These are phyloP conservation scores for Russula vinacea DNA, from an alignment of 768 basidiomycete genomes.

Conservation along the genomic window DNA sequence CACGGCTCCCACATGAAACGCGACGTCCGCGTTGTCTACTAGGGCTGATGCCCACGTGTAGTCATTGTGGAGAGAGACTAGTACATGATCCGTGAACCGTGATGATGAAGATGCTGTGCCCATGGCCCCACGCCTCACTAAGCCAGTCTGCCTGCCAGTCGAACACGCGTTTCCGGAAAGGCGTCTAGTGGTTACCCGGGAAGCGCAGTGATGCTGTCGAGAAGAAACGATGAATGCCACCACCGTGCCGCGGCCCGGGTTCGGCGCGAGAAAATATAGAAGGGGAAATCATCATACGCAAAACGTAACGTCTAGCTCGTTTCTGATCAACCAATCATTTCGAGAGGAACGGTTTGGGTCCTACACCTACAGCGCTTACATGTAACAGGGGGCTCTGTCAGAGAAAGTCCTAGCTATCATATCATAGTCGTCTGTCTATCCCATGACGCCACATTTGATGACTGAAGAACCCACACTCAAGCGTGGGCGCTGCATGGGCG, in stretches of 20 bases:
- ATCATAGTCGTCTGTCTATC: too few relatives aligned
- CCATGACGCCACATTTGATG: background rate
- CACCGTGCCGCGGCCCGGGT: conserved; percentile 9
- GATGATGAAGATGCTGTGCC: background rate
- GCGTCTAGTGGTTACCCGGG: background rate
- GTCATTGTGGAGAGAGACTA: background rate
- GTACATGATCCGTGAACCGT: background rate
- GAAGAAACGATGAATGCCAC: background rate
- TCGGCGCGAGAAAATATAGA: background rate
- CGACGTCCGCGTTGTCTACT: conserved; percentile 7
- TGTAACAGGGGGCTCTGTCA: too few relatives aligned
- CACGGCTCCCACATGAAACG: background rate
- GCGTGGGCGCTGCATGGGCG: too few relatives aligned
- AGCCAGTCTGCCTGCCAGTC: background rate
- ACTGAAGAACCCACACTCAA: too few relatives aligned
- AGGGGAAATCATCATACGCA: background rate
- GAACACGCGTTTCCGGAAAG: background rate
- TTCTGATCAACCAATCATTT: background rate
- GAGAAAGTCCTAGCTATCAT: too few relatives aligned
- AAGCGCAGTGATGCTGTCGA: too few relatives aligned
- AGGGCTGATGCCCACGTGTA: conserved; percentile 1
- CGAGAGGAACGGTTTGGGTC: background rate
- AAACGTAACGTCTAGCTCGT: background rate
- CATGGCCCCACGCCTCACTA: background rate
- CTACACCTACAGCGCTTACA: conserved; percentile 10